phyloP scores from a whole-genome alignment of 768 basidiomycete species.

The Serendipita indica region DNA sequence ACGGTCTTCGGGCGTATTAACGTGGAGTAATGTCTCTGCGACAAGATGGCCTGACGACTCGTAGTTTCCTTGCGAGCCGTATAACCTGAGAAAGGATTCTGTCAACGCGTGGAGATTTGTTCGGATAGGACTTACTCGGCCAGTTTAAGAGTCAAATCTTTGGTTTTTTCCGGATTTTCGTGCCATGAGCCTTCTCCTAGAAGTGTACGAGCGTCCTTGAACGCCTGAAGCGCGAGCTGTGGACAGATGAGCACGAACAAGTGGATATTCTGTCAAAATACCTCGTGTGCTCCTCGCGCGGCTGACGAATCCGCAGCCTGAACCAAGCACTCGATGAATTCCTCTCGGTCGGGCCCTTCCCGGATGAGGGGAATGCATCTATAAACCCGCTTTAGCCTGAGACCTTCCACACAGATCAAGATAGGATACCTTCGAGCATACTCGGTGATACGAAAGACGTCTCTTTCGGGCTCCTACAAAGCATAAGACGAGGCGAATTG shows the following conservation, averaged over 20 bases:
- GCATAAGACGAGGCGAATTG: constrained; percentile 44
- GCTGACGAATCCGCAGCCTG: constrained; percentile 59
- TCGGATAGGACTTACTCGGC: constrained; percentile 38
- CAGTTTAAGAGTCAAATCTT: constrained; percentile 39
- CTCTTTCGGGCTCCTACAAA: constrained; percentile 43
- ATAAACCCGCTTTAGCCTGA: neutral
- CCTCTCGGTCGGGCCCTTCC: constrained; percentile 45
- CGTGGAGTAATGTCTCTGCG: constrained; percentile 37
- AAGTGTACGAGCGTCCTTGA: constrained; percentile 42
- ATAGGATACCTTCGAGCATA: constrained; percentile 42
- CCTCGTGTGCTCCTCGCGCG: constrained; percentile 62
- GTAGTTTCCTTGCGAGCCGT: constrained; percentile 33
- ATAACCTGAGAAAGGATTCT: constrained; percentile 28
- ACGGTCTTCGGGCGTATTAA: constrained; percentile 37
- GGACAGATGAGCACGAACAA: neutral
- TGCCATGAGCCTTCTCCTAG: constrained; percentile 41
- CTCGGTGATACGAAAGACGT: constrained; percentile 56
- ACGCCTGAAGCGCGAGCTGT: constrained; percentile 48
- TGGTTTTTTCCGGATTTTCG: constrained; percentile 33
- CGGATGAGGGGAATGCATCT: constrained; percentile 50
- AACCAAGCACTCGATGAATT: constrained; percentile 43
- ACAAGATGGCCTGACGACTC: constrained; percentile 37
- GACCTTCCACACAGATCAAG: neutral
- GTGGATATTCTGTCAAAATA: constrained; percentile 18
- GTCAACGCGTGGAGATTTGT: neutral